Base-by-base conservation (phyloP, 1,139 yeast species). In the Taphrina flavorubra region DNA sequence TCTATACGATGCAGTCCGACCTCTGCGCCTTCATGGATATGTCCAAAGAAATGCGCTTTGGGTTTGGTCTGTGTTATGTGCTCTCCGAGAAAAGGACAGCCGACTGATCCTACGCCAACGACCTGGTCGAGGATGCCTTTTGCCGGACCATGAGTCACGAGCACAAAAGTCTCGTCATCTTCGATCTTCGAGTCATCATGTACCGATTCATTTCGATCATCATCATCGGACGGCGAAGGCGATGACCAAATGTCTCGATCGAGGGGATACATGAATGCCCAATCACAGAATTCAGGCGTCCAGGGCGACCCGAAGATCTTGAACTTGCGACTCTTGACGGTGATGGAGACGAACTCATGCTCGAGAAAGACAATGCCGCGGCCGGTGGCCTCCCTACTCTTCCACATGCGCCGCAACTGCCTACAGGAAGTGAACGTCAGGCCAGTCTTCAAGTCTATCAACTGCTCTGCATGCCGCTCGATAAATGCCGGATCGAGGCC, bases 1-100 rank as follows among this genome's bases (percentile, higher is more conserved):
- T 40, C n/a, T 16, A 37, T 36, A 18, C 36, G 36, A 11, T 39
- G 51, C 13, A 57, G 16, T 10, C 68, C 68, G 16, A 56, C 37
- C 58, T 49, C 58, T 16, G 68, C 63, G 40, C 63, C 63, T 57
- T 58, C 63, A 39, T 65, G 68, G 37, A 65, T 65, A 42, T 65
- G 68, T 13, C 68, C 68, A 34, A 57, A 65, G 36, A 47, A 39
- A 49, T 65, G 68, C 51, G 57, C 39, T n/a, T 10, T 13, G 8
- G 68, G 68, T 25, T 49, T 18, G 7, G 40, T 25, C 36, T 10
- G 14, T 10, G 39, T n/a, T 6, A 65, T 51, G n/a, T n/a, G 34
- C 14, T 57, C 58, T 25, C n/a, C 7, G 18, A 65, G 51, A 16
- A 44, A 57, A 13, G 68, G 68, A 49, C 68, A 65, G 16, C 67